Base-by-base conservation (phyloP, 306 rosid genomes). In the Fagus sylvatica region DNA sequence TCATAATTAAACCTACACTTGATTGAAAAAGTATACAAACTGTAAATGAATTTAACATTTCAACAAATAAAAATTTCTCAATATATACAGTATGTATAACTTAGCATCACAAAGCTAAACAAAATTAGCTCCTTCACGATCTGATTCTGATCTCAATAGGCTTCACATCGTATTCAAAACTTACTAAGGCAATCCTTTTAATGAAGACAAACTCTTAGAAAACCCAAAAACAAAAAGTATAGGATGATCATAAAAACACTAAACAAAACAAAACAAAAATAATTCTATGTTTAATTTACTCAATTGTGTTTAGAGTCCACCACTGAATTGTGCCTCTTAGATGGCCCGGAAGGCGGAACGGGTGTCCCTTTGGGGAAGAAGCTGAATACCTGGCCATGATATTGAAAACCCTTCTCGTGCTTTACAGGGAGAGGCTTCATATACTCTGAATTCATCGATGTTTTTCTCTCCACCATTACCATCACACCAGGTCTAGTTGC, bases 261-360 rank as follows among this genome's bases (percentile, higher is more conserved):
- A 10, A 28, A 41, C 2, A 8, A 30, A 36, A 10, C 15, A 36
- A 5, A 67, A 46, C 4, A 54, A 43, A 32, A 71, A 5, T 15
- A 51, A 57, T 46, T 4, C 32, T 39, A 12, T 2, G 3, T 13
- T 36, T 22, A 22, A 22, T 22, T 7, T 51, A 40, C 77, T 89
- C 80, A 92, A 83, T 90, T 86, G 3, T 76, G 72, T 3, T 85
- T 49, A 34, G 97, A 87, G 80, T 81, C 77, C 73, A 83, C 82
- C 53, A 76, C 73, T 4, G 90, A 72, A 84, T 95, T 95, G 76
- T 95, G 99, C 68, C 97, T 81, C n/a, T 80, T 85, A 53, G 99
- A 95, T 43, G 99, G 99, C 32, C 91, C 98, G 6, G 99, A 95
- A 74, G 99, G 96, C 42, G 98, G 93, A 13, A 89, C 56, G 0